Base-by-base conservation (phyloP, 2,329 filamentous ascomycete genomes). In the Zymoseptoria crescenta region DNA sequence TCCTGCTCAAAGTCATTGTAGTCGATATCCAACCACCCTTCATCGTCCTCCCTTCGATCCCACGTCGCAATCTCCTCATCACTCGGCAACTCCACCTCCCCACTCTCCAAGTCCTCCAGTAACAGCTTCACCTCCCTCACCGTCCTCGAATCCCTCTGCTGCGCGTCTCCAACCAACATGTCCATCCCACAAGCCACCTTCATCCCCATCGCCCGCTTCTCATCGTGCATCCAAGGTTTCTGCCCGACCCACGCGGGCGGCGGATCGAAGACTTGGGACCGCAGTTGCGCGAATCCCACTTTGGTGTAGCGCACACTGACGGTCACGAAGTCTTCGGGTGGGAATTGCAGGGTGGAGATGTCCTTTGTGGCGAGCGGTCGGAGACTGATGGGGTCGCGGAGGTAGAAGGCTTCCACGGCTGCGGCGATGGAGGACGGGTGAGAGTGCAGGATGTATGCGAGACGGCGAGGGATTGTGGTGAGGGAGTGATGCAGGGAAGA, bases 171-270 rank as follows among this genome's bases (percentile, higher is more conserved):
- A 0, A 91, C 76, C 54, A 97, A 80, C 81, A 97, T 94, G 74
- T 99, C 93, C 68, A 96, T 91, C 0, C 93, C 94, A 66, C 87
- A 91, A 0, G 90, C 83, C 8, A 97, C 75, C 71, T 97, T 97
- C 87, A 96, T 93, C 9, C 92, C 92, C 49, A 88, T 77, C 58
- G 93, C 87, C 1, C 79, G 75, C 54, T 78, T 66, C 70, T 75
- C 58, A 70, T 71, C 62, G 5, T 64, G 57, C 19, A 71, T 67
- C 20, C 64, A 69, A 50, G 74, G 77, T 4, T 81, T 65, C 8
- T 76, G 77, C 2, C 71, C 73, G 4, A 74, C 72, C 78, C 82
- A 86, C 3, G 79, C 77, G 2, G 85, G 85, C 0, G 88, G 80
- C 0, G 84, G 77, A 54, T 77, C 76, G 67, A 96, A 96, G 24